A percentile compares a stretch with the other conserved stretches of the same genome.
Conservation (phyloP, 2,329 filamentous ascomycete species). For the Ophiostoma pallidulum region DNA sequence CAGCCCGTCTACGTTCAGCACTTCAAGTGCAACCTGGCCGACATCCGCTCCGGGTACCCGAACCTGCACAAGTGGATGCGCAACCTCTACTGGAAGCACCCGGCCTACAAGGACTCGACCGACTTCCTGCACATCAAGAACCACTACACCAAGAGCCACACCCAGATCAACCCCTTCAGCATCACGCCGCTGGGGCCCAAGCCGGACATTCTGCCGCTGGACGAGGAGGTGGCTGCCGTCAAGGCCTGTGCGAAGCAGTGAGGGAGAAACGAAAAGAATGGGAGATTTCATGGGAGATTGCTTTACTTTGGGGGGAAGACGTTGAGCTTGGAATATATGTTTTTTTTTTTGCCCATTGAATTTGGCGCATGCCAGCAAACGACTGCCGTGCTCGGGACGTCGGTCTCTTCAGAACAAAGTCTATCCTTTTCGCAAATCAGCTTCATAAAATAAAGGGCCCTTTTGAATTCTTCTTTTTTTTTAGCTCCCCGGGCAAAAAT, state of each 20-base stretch:
- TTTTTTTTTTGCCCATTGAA: background rate
- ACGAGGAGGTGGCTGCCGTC: slow-evolving; percentile 64
- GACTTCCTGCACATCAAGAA: slow-evolving; percentile 94
- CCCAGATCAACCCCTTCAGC: slow-evolving; percentile 55
- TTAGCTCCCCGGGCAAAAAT: background rate
- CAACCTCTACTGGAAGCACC: slow-evolving; percentile 72
- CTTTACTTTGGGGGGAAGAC: background rate
- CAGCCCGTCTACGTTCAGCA: slow-evolving; percentile 72
- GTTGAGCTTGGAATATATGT: background rate
- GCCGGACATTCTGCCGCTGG: slow-evolving; percentile 68
- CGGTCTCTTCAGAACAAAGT: too few relatives aligned
- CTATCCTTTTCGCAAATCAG: too few relatives aligned
- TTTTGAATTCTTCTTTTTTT: too few relatives aligned
- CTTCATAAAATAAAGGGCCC: background rate
- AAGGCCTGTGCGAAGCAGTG: slow-evolving; percentile 15
- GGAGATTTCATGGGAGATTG: too few relatives aligned
- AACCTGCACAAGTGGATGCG: slow-evolving; percentile 72
- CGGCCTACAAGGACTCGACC: slow-evolving; percentile 73
- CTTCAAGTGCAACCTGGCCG: slow-evolving; percentile 78
- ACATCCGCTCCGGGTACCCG: slow-evolving; percentile 79
- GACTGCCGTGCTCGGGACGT: too few relatives aligned
- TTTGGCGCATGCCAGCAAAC: too few relatives aligned
- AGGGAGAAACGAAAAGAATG: background rate
- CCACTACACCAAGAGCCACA: slow-evolving; percentile 53
- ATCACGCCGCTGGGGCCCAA: slow-evolving; percentile 82